Conservation (phyloP, 116 monocot species). For the Zostera marina region DNA sequence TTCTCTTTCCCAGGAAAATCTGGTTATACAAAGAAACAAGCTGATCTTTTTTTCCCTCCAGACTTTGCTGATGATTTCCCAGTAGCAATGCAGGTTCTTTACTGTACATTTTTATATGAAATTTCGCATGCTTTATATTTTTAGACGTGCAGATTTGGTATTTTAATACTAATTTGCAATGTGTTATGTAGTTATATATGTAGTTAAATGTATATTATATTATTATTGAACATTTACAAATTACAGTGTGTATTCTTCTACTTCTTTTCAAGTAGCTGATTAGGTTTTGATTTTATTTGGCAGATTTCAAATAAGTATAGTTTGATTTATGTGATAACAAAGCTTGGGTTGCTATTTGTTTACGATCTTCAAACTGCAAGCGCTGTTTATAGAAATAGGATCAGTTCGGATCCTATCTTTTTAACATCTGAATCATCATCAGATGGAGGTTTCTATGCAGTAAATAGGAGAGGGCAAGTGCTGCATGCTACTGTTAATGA, state of each 20-base stretch:
- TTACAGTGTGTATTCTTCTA: background rate
- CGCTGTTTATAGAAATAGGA: conserved; percentile 90
- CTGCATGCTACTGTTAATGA: conserved; percentile 92
- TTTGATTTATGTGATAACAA: conserved; percentile 94
- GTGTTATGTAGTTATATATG: too few relatives aligned
- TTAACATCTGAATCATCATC: conserved; percentile 78
- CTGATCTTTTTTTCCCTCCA: conserved; percentile 95
- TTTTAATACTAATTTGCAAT: too few relatives aligned
- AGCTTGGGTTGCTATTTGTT: conserved; percentile 92
- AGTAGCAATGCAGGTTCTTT: conserved; percentile 18
- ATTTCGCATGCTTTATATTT: background rate
- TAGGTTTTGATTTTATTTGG: conserved; percentile 3
- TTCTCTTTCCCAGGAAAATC: conserved; percentile 59
- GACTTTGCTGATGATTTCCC: conserved; percentile 99
- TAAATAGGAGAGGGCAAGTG: conserved; percentile 91
- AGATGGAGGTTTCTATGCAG: conserved; percentile 86
- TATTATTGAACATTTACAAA: background rate
- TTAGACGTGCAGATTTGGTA: background rate
- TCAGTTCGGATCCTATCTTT: conserved; percentile 97
- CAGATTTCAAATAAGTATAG: conserved; percentile 89
- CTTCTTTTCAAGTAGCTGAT: background rate
- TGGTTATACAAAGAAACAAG: conserved; percentile 88
- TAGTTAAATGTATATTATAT: background rate
- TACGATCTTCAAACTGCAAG: conserved; percentile 94
- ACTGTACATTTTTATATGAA: background rate